Evolutionary conservation across 225 moss, liverwort and hornwort genomes (phyloP).

Genomic region (Marchantia polymorpha): DNA sequence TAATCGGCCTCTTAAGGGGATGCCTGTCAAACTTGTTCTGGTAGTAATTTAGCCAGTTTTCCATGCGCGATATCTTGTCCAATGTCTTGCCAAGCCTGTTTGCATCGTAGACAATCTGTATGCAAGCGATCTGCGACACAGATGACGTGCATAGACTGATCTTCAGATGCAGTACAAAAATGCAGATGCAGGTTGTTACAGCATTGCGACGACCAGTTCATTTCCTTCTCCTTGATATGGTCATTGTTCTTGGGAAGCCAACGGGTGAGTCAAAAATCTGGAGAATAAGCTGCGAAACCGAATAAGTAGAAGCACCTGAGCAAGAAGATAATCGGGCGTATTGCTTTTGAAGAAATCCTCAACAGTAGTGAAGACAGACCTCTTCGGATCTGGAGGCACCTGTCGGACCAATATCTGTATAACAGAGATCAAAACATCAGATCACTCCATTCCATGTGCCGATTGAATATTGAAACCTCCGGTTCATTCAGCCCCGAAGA

Average conservation of each 20-base stretch:
- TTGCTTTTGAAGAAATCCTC: constrained; percentile 58
- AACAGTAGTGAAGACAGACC: constrained; percentile 40
- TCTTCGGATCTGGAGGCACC: constrained; percentile 47
- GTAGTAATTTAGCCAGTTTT: constrained; percentile 80
- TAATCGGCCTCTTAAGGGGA: constrained; percentile 34
- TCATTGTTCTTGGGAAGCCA: no score
- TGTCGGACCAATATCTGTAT: constrained; percentile 71
- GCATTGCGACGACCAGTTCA: no score
- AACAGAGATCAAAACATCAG: neutral
- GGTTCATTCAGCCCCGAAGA: no score
- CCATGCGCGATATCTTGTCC: constrained; percentile 27
- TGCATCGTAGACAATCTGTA: constrained; percentile 67
- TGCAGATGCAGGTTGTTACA: no score
- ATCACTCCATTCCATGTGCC: no score
- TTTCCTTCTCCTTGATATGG: no score
- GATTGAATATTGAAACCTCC: no score
- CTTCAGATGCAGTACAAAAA: neutral
- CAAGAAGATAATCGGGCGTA: constrained; percentile 53
- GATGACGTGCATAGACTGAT: neutral
- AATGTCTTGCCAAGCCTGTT: constrained; percentile 49
- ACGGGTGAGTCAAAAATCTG: no score
- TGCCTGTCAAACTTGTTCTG: constrained; percentile 50
- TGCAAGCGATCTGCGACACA: constrained; percentile 26
- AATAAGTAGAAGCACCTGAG: constrained; percentile 49
- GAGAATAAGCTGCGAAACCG: neutral